Evolutionary conservation across 768 basidiomycete species (phyloP).

Genomic region (Dioszegia aurantiaca): DNA sequence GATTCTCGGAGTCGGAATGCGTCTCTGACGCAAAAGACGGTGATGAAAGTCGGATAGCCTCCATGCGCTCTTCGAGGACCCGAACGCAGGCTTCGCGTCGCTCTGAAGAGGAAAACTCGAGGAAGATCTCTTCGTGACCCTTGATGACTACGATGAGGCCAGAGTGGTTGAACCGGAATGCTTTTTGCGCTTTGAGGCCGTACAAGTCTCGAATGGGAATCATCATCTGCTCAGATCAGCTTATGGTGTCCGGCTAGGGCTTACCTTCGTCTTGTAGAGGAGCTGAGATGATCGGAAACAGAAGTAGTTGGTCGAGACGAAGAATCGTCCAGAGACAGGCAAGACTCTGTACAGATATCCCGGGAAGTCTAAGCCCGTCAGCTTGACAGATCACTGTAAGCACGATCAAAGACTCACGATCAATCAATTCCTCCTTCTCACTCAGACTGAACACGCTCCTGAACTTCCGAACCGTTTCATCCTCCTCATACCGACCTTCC

Average conservation of each 20-base stretch:
- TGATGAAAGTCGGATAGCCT: constrained; percentile 58
- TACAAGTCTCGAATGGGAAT: constrained; percentile 86
- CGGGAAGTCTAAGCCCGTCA: constrained; percentile 92
- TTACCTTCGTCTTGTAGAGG: constrained; percentile 76
- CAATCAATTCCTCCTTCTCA: constrained; percentile 79
- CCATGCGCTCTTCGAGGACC: constrained; percentile 76
- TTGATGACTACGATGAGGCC: constrained; percentile 87
- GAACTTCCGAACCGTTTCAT: constrained; percentile 66
- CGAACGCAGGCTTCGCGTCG: constrained; percentile 73
- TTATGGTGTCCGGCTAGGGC: constrained; percentile 31
- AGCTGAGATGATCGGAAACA: constrained; percentile 90
- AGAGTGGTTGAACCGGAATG: constrained; percentile 82
- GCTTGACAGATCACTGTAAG: constrained; percentile 19
- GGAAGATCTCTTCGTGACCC: constrained; percentile 96
- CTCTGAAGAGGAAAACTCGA: constrained; percentile 81
- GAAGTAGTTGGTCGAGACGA: constrained; percentile 85
- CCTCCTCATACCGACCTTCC: constrained; percentile 50
- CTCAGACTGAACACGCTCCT: constrained; percentile 77
- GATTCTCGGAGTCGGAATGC: constrained; percentile 12
- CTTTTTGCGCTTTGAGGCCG: constrained; percentile 75
- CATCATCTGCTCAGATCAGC: constrained; percentile 69
- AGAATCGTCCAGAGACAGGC: constrained; percentile 84
- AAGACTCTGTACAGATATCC: constrained; percentile 85
- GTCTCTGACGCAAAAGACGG: background rate
- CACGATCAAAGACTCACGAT: constrained; percentile 61